These are phyloP conservation scores for Penicillium bovifimosum DNA, from an alignment of 495 filamentous ascomycete genomes.

Conservation along the genomic window DNA sequence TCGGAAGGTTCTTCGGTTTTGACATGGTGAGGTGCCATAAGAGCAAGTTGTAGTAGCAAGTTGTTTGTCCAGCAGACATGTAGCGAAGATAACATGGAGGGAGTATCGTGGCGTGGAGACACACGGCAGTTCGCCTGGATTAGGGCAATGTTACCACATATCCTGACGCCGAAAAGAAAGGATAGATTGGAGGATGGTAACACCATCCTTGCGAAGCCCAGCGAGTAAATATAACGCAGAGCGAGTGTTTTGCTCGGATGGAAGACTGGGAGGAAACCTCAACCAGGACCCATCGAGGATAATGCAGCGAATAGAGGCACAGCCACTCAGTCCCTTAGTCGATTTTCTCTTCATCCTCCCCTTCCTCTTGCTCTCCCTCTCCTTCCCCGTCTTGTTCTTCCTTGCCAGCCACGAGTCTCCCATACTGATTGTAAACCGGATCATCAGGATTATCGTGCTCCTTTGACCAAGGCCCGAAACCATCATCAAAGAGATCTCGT, in stretches of 20 bases:
- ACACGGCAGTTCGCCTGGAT: too few species aligned
- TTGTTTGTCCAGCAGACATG: not conserved
- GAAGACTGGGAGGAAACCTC: not conserved
- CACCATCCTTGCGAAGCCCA: too few species aligned
- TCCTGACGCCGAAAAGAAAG: not conserved
- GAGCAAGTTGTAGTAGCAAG: not conserved
- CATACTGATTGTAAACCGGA: conserved; percentile 41
- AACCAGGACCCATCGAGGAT: not conserved
- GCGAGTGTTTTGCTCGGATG: too few species aligned
- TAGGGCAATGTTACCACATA: too few species aligned
- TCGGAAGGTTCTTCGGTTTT: not conserved
- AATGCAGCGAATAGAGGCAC: not conserved
- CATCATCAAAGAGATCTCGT: conserved; percentile 45
- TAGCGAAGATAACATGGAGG: too few species aligned
- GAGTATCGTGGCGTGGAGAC: too few species aligned
- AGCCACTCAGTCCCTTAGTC: not conserved
- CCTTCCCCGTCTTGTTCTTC: conserved; percentile 4
- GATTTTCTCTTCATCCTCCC: not conserved
- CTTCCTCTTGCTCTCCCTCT: not conserved
- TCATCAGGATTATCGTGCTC: conserved; percentile 64
- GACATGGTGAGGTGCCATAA: not conserved
- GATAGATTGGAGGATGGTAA: not conserved
- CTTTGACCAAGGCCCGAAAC: conserved; percentile 42
- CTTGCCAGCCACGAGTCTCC: conserved; percentile 38
- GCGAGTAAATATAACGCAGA: not conserved